Evolutionary conservation across 2,329 filamentous ascomycete species (phyloP), one percentile per base, ranked within the genome.

Genomic region (Neofusicoccum umdonicola): DNA sequence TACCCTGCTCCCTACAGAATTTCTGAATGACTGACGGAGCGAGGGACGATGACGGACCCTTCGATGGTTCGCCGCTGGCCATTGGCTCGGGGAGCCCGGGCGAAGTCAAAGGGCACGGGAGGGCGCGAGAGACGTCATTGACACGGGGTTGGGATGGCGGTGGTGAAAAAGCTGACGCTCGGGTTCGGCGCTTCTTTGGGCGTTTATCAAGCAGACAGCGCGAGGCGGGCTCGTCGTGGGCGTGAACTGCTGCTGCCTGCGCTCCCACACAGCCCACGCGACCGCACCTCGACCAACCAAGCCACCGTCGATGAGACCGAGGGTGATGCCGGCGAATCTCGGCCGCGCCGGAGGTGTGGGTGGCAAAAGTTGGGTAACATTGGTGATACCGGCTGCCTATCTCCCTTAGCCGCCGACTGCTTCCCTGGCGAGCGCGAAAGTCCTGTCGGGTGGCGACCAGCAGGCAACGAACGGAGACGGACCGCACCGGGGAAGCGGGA

Each of bases 111-210:
- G 19, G 2, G 11, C 3, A 11, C 37, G 15, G 39, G 17, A 54
- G 50, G 50, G 3, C 7, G 34, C n/a, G 50, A n/a, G 37, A 37
- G 52, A 58, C 22, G 54, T 45, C 54, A 58, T 58, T 58, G 52
- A 31, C 22, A 17, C 27, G 15, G 15, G 13, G n/a, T 27, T n/a
- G 35, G 27, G 27, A 31, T 31, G 27, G 27, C 6, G 27, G 27
- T 31, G 27, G 27, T 31, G 6, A 31, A 31, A 31, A 31, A 31
- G 27, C 27, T 31, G 27, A 31, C 56, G 8, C 47, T 60, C 42
- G 56, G 42, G 12, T 39, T 60, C 56, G 56, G 56, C 56, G 41
- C 42, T 60, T 60, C 56, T 60, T 47, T 60, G 48, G 48, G 45
- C 45, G 8, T 34, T 6, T 51, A 12, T n/a, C 27, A 13, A 34